Conservation (phyloP, 495 filamentous ascomycete genomes). For the Penicillium bovifimosum region DNA sequence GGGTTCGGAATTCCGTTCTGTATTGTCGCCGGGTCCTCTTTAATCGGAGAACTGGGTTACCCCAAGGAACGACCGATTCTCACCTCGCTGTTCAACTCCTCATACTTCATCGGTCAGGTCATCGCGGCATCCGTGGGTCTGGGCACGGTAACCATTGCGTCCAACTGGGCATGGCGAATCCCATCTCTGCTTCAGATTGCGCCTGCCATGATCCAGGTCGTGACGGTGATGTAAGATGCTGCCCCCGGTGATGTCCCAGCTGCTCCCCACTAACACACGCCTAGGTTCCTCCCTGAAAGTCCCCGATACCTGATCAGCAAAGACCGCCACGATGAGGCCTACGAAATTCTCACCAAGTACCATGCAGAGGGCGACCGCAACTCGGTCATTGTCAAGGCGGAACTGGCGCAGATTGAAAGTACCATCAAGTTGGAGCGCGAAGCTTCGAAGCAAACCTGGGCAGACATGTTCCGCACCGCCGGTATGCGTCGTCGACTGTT, state of each 20-base stretch:
- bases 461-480: conserved; percentile 46
- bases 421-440: conserved; percentile 55
- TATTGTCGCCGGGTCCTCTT: conserved; percentile 57
- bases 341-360: conserved; percentile 52
- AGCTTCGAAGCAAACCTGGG: conserved; percentile 48
- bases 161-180: conserved; percentile 61
- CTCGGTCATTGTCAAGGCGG: conserved; percentile 53
- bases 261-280: not conserved
- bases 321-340: conserved; percentile 53
- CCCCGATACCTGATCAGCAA: conserved; percentile 57
- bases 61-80: conserved; percentile 62
- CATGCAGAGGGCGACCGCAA: conserved; percentile 53
- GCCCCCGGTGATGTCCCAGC: not conserved
- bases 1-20: conserved; percentile 62
- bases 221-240: conserved; percentile 36
- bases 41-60: conserved; percentile 62
- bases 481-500: conserved; percentile 54
- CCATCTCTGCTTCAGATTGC: conserved; percentile 54
- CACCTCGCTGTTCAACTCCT: conserved; percentile 63
- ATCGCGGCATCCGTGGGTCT: conserved; percentile 53
- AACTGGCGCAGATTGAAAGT: conserved; percentile 54
- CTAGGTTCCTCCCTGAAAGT: conserved; percentile 52
- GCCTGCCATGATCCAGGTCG: conserved; percentile 26
- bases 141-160: conserved; percentile 51
- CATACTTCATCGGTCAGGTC: conserved; percentile 59